Evolutionary conservation across 306 rosid species (phyloP).

Genomic region (Medicago ruthenica): DNA sequence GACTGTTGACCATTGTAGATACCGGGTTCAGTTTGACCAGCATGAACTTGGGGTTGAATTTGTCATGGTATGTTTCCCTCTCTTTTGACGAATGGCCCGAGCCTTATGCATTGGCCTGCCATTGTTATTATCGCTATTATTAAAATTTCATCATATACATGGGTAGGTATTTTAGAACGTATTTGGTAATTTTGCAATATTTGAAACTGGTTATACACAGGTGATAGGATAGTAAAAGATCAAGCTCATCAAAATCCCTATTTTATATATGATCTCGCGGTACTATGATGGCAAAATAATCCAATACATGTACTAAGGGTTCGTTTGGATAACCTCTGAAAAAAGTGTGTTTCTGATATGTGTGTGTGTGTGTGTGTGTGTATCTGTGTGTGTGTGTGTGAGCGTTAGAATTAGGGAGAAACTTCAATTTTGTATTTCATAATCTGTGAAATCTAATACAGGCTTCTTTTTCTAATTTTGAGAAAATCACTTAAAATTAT

Average conservation of each 20-base stretch:
- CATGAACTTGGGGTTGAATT: constrained; percentile 83
- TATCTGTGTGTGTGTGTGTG: no score
- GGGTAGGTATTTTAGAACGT: neutral
- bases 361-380: no score
- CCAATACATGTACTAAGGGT: no score
- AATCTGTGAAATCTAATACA: no score
- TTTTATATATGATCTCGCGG: neutral
- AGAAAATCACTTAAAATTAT: no score
- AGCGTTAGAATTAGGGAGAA: no score
- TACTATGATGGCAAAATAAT: no score
- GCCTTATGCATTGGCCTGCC: constrained; percentile 4
- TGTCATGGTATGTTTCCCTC: constrained; percentile 72
- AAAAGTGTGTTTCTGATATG: no score
- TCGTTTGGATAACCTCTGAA: no score
- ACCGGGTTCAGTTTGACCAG: constrained; percentile 80
- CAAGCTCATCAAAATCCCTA: neutral
- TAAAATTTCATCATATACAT: constrained; percentile 11
- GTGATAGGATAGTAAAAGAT: no score
- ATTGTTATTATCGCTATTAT: constrained; percentile 17
- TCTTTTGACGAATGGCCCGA: constrained; percentile 17
- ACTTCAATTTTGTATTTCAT: no score
- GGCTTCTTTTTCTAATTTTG: no score
- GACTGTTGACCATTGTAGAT: constrained; percentile 72
- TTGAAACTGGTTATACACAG: neutral
- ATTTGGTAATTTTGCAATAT: constrained; percentile 23